These are phyloP conservation scores for Colletotrichum scovillei DNA, from an alignment of 2,329 filamentous ascomycete genomes.

Conservation along the genomic window DNA sequence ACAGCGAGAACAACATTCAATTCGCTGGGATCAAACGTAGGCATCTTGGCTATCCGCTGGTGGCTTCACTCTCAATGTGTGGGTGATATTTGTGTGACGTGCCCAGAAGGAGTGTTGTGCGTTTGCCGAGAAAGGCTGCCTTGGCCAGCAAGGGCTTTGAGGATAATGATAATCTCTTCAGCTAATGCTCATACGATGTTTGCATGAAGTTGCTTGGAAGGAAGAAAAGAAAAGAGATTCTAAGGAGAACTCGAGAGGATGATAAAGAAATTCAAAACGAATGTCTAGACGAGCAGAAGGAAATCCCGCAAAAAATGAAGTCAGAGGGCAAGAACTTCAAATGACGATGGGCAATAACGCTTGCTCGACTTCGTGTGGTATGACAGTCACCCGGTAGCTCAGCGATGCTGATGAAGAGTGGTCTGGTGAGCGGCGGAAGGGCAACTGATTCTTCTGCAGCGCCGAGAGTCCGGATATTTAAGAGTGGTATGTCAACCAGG, in stretches of 20 bases:
- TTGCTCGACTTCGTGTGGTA: slow-evolving; percentile 17
- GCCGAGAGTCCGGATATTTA: slow-evolving; percentile 31
- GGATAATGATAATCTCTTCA: slow-evolving; percentile 6
- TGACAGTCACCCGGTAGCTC: slow-evolving; percentile 29
- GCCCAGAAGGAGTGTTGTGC: slow-evolving; percentile 17
- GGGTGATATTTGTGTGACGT: neutral
- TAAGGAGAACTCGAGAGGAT: neutral
- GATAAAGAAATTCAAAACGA: slow-evolving; percentile 4
- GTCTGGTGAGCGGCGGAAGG: slow-evolving; percentile 22
- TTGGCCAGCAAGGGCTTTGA: slow-evolving; percentile 29
- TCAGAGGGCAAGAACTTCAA: slow-evolving; percentile 17
- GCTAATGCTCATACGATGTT: slow-evolving; percentile 10
- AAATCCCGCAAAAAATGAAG: slow-evolving; percentile 17
- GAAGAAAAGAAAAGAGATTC: neutral
- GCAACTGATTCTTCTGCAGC: slow-evolving; percentile 3
- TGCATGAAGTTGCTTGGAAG: neutral
- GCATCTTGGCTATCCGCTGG: slow-evolving; percentile 36
- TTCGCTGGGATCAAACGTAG: slow-evolving; percentile 39
- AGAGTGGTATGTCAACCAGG: slow-evolving; percentile 26
- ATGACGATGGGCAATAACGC: slow-evolving; percentile 3
- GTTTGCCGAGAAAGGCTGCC: slow-evolving; percentile 22
- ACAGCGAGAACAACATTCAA: slow-evolving; percentile 63
- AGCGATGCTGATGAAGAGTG: slow-evolving; percentile 33
- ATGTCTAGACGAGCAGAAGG: neutral
- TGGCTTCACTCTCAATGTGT: slow-evolving; percentile 5